These are phyloP conservation scores for Ophiosphaerella narmari DNA, from an alignment of 2,329 filamentous ascomycete species.

Conservation along the genomic window DNA sequence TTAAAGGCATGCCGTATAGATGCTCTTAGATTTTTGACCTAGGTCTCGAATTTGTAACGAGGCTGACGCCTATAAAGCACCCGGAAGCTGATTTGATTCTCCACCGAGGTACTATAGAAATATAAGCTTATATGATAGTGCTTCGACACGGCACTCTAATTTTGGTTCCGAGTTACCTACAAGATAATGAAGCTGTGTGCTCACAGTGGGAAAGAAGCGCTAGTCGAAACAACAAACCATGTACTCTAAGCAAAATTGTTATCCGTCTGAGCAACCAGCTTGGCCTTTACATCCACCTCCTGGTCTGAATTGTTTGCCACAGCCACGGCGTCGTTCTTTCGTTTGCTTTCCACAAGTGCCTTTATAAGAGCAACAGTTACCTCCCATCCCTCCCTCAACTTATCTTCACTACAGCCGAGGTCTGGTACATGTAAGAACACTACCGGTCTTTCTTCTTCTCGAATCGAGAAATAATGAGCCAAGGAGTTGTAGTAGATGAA, in stretches of 20 bases:
- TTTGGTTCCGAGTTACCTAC: too few relatives aligned
- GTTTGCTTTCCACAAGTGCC: conserved; percentile 39
- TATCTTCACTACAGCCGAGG: conserved; percentile 31
- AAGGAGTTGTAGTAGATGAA: conserved; percentile 45
- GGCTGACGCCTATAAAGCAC: too few relatives aligned
- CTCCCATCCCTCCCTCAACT: conserved; percentile 31
- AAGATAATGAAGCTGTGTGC: too few relatives aligned
- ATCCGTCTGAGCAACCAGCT: not conserved
- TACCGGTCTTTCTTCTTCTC: conserved; percentile 33
- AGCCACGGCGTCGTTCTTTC: conserved; percentile 22
- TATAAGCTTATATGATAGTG: too few relatives aligned
- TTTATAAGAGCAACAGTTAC: conserved; percentile 40
- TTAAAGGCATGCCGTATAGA: too few relatives aligned
- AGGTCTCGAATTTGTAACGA: too few relatives aligned
- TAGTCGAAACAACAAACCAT: not conserved
- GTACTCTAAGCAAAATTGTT: not conserved
- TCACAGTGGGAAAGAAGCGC: not conserved
- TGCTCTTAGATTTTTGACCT: too few relatives aligned
- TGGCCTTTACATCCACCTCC: not conserved
- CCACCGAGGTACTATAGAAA: too few relatives aligned
- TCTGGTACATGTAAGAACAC: conserved; percentile 44
- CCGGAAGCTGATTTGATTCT: too few relatives aligned
- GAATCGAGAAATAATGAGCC: conserved; percentile 31
- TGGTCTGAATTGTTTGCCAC: not conserved
- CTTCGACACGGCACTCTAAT: too few relatives aligned